Evolutionary conservation across 495 filamentous ascomycete species (phyloP).

Genomic region (Chlorociboria aeruginascens): DNA sequence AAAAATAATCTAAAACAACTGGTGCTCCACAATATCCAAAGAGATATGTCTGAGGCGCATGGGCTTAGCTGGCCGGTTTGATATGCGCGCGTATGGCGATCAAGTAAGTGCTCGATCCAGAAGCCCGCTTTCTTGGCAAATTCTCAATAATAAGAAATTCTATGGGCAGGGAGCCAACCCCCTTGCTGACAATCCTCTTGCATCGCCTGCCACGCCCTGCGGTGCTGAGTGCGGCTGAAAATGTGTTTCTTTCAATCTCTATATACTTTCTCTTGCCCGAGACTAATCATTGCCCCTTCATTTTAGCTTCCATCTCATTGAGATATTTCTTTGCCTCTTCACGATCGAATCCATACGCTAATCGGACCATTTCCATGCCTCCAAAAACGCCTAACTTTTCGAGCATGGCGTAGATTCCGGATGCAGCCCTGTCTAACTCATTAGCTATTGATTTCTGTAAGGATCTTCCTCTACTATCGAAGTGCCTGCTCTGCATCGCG

Average conservation of each 20-base stretch:
- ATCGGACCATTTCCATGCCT: constrained; percentile 6
- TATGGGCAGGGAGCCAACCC: too few relatives aligned
- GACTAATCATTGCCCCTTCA: constrained; percentile 1
- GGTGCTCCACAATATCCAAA: too few relatives aligned
- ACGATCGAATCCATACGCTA: constrained; percentile 3
- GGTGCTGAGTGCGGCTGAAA: too few relatives aligned
- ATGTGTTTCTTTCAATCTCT: constrained; percentile 1
- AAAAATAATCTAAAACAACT: too few relatives aligned
- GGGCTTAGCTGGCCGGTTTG: too few relatives aligned
- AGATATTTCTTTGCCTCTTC: constrained; percentile 2
- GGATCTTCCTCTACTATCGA: neutral
- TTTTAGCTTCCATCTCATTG: neutral
- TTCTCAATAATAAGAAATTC: too few relatives aligned
- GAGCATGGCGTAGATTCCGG: constrained; percentile 1
- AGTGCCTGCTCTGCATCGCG: constrained; percentile 1
- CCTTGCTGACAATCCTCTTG: too few relatives aligned
- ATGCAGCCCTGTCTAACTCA: constrained; percentile 1
- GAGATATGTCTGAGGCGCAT: too few relatives aligned
- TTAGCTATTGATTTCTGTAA: constrained; percentile 1
- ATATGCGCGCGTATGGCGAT: too few relatives aligned
- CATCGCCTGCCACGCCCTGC: too few relatives aligned
- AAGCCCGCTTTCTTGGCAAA: too few relatives aligned
- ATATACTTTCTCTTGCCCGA: neutral
- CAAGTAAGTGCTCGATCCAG: too few relatives aligned
- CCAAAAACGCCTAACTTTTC: constrained; percentile 1